phyloP scores from a whole-genome alignment of 2,329 filamentous ascomycete genomes.

The Chalara sp. region DNA sequence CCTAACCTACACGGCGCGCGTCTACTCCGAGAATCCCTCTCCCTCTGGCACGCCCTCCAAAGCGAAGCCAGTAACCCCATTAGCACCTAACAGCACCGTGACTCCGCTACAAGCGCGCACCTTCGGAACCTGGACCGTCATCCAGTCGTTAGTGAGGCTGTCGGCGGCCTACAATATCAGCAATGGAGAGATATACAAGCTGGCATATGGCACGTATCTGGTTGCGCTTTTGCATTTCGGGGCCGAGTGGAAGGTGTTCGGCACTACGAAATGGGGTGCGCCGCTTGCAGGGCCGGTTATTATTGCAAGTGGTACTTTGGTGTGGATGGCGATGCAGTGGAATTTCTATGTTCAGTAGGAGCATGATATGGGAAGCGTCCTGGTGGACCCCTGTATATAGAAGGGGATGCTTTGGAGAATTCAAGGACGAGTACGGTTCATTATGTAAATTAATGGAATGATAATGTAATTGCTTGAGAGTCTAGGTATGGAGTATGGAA shows the following conservation, averaged over 20 bases:
- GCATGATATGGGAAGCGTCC: not conserved
- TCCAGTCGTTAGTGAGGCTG: conserved; percentile 52
- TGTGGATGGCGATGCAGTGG: conserved; percentile 64
- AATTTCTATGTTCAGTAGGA: conserved; percentile 55
- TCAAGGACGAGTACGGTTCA: too few relatives aligned
- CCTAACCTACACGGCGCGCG: conserved; percentile 73
- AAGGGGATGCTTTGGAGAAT: too few relatives aligned
- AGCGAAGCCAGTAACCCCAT: conserved; percentile 53
- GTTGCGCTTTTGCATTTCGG: conserved; percentile 51
- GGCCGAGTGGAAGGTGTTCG: conserved; percentile 74
- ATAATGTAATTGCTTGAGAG: too few relatives aligned
- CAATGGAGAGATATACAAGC: conserved; percentile 51
- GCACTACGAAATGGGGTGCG: conserved; percentile 59
- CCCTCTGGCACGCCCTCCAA: conserved; percentile 60
- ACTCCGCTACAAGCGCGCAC: conserved; percentile 68
- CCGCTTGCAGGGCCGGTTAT: conserved; percentile 50
- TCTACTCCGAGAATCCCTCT: conserved; percentile 62
- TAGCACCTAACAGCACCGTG: conserved; percentile 64
- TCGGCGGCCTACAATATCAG: conserved; percentile 64
- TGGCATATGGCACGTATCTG: conserved; percentile 57
- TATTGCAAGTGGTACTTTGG: conserved; percentile 39
- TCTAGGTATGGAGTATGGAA: too few relatives aligned
- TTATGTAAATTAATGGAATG: too few relatives aligned
- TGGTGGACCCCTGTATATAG: not conserved
- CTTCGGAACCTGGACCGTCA: conserved; percentile 66